Evolutionary conservation across 768 basidiomycete species (phyloP).

Genomic region (Dictyophora rubrovolvata): DNA sequence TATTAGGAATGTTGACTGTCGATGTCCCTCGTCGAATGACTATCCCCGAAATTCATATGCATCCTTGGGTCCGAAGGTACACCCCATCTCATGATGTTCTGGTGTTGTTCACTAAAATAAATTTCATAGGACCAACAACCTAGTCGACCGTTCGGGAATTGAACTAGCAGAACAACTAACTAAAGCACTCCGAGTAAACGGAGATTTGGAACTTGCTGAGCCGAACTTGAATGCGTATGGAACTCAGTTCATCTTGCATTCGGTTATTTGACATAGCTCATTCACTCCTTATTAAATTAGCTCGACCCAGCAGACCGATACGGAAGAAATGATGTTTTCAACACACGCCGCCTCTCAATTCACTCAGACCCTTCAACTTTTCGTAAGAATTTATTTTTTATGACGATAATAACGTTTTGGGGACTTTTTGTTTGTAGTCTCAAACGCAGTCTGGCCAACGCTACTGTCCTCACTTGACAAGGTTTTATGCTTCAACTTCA

Average conservation of each 20-base stretch:
- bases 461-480: slow-evolving; percentile 67
- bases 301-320: slow-evolving; percentile 39
- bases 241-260: background rate
- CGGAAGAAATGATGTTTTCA: slow-evolving; percentile 50
- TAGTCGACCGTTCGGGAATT: slow-evolving; percentile 39
- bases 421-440: slow-evolving; percentile 37
- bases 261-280: background rate
- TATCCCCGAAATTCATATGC: slow-evolving; percentile 41
- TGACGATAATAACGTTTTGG: background rate
- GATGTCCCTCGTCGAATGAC: slow-evolving; percentile 61
- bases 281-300: slow-evolving; percentile 12
- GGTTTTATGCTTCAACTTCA: slow-evolving; percentile 60
- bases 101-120: background rate
- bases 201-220: slow-evolving; percentile 66
- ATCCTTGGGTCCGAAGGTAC: slow-evolving; percentile 72
- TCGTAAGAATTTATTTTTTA: slow-evolving; percentile 39
- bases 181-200: slow-evolving; percentile 51
- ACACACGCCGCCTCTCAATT: slow-evolving; percentile 57
- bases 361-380: slow-evolving; percentile 70
- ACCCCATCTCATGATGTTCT: slow-evolving; percentile 11
- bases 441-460: slow-evolving; percentile 70
- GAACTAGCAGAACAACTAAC: slow-evolving; percentile 65
- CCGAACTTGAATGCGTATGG: slow-evolving; percentile 38
- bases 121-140: slow-evolving; percentile 52
- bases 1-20: slow-evolving; percentile 65